Percentiles rank a stretch among this genome's conserved stretches.
These are phyloP conservation scores for Coemansia sp. DNA, from an alignment of 192 early-diverging fungal species.

Conservation along the genomic window DNA sequence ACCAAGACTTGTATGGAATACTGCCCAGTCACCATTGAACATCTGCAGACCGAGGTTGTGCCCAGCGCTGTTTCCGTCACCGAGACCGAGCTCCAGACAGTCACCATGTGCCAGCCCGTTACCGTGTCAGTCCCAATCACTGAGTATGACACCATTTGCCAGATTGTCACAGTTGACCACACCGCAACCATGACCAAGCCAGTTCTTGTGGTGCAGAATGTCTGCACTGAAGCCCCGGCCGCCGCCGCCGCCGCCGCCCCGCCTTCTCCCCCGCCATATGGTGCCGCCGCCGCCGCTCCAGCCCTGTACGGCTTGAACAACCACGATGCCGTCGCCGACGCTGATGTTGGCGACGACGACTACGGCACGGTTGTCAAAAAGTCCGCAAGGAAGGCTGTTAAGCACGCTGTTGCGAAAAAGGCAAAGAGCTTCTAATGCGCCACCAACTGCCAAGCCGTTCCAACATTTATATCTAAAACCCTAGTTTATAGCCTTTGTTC, in stretches of 20 bases:
- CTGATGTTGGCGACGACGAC: slow-evolving; percentile 1
- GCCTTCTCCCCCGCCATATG: slow-evolving; percentile 5
- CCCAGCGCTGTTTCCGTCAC: slow-evolving; percentile 23
- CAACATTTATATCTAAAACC: no score
- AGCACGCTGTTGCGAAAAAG: no score
- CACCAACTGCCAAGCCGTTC: no score
- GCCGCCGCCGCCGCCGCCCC: slow-evolving; percentile 14
- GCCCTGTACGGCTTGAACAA: background rate
- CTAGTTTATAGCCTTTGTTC: no score
- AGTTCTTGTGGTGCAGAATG: slow-evolving; percentile 45
- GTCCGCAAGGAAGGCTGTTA: background rate
- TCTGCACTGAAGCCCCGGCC: slow-evolving; percentile 30
- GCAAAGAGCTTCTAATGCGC: no score
- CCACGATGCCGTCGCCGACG: background rate
- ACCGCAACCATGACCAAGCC: slow-evolving; percentile 45
- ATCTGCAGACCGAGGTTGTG: slow-evolving; percentile 22
- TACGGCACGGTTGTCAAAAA: no score
- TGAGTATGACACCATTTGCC: slow-evolving; percentile 46
- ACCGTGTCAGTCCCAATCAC: slow-evolving; percentile 33
- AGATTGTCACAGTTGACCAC: slow-evolving; percentile 41
- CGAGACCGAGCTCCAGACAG: slow-evolving; percentile 24
- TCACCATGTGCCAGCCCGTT: slow-evolving; percentile 48
- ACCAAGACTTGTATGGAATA: slow-evolving; percentile 35
- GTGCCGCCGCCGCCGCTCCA: background rate
- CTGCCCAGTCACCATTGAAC: slow-evolving; percentile 33